Percentiles rank a stretch among this genome's conserved stretches.
These are phyloP conservation scores for Scedosporium apiospermum DNA, from an alignment of 2,329 filamentous ascomycete genomes.

Conservation along the genomic window DNA sequence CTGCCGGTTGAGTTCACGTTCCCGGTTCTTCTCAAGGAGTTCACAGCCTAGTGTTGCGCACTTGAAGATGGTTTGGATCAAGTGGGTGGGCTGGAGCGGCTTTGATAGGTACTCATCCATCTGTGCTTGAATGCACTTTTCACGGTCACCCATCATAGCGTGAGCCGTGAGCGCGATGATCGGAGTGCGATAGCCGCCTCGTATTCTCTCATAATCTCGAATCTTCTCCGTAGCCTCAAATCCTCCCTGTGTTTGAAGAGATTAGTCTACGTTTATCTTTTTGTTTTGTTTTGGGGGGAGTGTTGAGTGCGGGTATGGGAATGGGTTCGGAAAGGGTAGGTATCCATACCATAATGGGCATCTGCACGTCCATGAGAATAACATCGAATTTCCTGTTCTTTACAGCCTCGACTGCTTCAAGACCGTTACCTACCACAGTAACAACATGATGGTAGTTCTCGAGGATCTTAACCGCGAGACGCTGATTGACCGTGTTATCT, in stretches of 20 bases:
- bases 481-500: slow-evolving; percentile 96
- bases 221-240: slow-evolving; percentile 98
- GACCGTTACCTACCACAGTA: slow-evolving; percentile 88
- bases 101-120: slow-evolving; percentile 99
- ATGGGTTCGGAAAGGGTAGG: slow-evolving; percentile 9
- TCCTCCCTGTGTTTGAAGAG: slow-evolving; percentile 52
- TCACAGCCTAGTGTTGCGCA: slow-evolving; percentile 86
- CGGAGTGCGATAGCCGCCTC: slow-evolving; percentile 73
- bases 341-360: slow-evolving; percentile 86
- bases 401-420: slow-evolving; percentile 86
- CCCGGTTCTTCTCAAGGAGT: slow-evolving; percentile 66
- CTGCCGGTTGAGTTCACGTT: slow-evolving; percentile 46
- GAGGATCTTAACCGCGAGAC: slow-evolving; percentile 89
- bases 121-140: slow-evolving; percentile 96
- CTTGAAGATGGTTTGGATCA: slow-evolving; percentile 96
- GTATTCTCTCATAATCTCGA: slow-evolving; percentile 80
- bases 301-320: neutral
- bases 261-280: neutral
- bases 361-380: slow-evolving; percentile 98
- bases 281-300: no score
- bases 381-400: slow-evolving; percentile 91
- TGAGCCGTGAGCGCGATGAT: slow-evolving; percentile 96
- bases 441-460: slow-evolving; percentile 94
- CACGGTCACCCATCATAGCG: slow-evolving; percentile 95
- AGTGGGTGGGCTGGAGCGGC: slow-evolving; percentile 89